A percentile compares a stretch with the other conserved stretches of the same genome.
Conservation (phyloP, 352 stramenopile genomes). For the Phytophthora sojae region DNA sequence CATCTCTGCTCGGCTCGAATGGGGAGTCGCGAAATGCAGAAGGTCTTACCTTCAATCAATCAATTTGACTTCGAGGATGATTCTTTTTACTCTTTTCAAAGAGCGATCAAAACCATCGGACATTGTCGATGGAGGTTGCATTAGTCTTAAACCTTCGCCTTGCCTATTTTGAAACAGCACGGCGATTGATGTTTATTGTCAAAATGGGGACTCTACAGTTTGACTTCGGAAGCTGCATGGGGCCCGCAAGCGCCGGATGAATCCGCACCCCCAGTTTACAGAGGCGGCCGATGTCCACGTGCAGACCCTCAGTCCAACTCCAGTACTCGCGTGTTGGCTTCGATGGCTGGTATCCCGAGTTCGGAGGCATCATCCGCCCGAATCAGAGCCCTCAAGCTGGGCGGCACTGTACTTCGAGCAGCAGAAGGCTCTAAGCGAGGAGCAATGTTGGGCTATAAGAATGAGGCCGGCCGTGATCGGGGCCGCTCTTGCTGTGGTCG, state of each 20-base stretch:
- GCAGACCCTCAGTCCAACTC: neutral
- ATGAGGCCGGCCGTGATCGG: slow-evolving; percentile 6
- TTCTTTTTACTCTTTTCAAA: too few species aligned
- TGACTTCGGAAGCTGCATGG: too few species aligned
- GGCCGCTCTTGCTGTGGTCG: slow-evolving; percentile 16
- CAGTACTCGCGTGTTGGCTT: neutral
- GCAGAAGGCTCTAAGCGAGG: slow-evolving; percentile 5
- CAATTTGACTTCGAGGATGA: too few species aligned
- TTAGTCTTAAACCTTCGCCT: too few species aligned
- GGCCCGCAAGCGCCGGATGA: neutral
- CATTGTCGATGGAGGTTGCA: too few species aligned
- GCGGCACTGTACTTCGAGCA: slow-evolving; percentile 8
- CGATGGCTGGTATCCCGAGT: neutral
- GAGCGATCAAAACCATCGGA: too few species aligned
- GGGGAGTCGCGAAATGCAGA: too few species aligned
- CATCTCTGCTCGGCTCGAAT: too few species aligned
- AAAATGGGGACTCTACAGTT: too few species aligned
- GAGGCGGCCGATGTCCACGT: neutral
- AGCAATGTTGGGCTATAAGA: slow-evolving; percentile 8
- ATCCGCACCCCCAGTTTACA: neutral
- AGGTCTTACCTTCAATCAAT: too few species aligned
- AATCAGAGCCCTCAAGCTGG: slow-evolving; percentile 2
- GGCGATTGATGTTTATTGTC: too few species aligned
- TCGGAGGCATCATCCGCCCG: neutral
- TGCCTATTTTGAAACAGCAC: too few species aligned